Evolutionary conservation across 495 filamentous ascomycete species (phyloP).

Genomic region (Neurospora sp.): DNA sequence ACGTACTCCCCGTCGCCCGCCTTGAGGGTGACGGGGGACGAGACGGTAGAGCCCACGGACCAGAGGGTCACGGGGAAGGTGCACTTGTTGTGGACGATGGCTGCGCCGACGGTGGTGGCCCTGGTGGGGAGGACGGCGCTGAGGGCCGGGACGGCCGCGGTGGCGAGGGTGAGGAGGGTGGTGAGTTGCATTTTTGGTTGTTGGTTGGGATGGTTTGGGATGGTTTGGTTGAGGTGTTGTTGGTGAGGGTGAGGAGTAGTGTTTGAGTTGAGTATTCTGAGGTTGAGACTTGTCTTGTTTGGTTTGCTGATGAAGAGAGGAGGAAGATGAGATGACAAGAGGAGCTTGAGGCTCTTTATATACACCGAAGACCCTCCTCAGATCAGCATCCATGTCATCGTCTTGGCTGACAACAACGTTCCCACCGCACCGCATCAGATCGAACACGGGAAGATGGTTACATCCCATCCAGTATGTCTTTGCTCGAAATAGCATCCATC

Average conservation of each 20-base stretch:
- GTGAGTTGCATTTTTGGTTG: constrained; percentile 9
- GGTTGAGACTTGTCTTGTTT: background rate
- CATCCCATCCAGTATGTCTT: background rate
- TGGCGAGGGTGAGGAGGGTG: constrained; percentile 13
- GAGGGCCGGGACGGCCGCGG: background rate
- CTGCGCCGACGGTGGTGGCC: constrained; percentile 36
- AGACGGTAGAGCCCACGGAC: constrained; percentile 43
- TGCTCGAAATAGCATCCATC: background rate
- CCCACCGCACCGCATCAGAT: background rate
- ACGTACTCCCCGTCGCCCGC: constrained; percentile 27
- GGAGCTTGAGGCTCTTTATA: background rate
- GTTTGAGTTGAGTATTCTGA: background rate
- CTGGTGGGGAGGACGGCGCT: background rate
- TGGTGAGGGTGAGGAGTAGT: background rate
- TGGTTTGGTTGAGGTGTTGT: background rate
- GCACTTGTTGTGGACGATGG: constrained; percentile 45
- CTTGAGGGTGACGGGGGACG: constrained; percentile 28
- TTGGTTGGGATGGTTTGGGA: background rate
- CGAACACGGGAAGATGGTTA: background rate
- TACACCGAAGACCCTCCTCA: background rate
- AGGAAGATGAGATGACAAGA: background rate
- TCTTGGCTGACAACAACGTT: background rate
- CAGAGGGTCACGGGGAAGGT: constrained; percentile 38
- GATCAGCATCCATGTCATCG: background rate
- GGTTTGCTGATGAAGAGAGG: no score